Percentiles rank a stretch among this genome's conserved stretches.
These are phyloP conservation scores for Abortiporus biennis DNA, from an alignment of 1,284 basidiomycete species.

Conservation along the genomic window DNA sequence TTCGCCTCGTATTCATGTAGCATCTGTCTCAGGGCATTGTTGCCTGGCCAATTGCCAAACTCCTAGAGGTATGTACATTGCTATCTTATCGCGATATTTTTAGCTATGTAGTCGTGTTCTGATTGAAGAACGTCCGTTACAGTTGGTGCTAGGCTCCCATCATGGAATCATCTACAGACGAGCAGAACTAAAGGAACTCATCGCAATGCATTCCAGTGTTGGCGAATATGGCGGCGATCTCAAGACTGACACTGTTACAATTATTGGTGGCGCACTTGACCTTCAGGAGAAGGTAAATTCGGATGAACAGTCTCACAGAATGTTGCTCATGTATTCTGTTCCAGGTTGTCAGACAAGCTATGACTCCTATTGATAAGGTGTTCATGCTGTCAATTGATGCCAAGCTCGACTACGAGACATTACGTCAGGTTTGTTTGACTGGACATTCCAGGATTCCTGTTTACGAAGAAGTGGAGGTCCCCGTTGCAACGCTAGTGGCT, in stretches of 20 bases:
- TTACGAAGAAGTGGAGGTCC: constrained; percentile 66
- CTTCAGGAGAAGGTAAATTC: constrained; percentile 52
- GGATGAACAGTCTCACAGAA: constrained; percentile 25
- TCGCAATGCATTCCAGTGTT: constrained; percentile 59
- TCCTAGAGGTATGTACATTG: constrained; percentile 47
- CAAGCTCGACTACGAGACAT: constrained; percentile 72
- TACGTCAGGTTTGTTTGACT: constrained; percentile 69
- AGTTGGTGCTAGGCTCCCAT: constrained; percentile 51
- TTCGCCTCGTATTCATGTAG: constrained; percentile 1
- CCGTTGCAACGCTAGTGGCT: constrained; percentile 29
- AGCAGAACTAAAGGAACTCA: constrained; percentile 65
- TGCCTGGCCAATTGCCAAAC: constrained; percentile 76
- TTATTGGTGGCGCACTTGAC: constrained; percentile 72
- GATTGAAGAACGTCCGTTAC: background rate
- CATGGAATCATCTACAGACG: constrained; percentile 57
- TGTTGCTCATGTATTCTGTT: background rate
- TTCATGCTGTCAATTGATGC: constrained; percentile 83
- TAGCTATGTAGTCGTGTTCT: background rate
- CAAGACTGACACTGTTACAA: constrained; percentile 67
- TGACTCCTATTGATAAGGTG: constrained; percentile 77
- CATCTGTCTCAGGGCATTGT: constrained; percentile 52
- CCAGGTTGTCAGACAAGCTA: constrained; percentile 41
- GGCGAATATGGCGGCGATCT: constrained; percentile 61
- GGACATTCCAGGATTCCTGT: constrained; percentile 78
- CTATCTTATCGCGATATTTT: too few relatives aligned